phyloP scores from a whole-genome alignment of 2,329 filamentous ascomycete species.

The Neocatenulostroma microsporum region DNA sequence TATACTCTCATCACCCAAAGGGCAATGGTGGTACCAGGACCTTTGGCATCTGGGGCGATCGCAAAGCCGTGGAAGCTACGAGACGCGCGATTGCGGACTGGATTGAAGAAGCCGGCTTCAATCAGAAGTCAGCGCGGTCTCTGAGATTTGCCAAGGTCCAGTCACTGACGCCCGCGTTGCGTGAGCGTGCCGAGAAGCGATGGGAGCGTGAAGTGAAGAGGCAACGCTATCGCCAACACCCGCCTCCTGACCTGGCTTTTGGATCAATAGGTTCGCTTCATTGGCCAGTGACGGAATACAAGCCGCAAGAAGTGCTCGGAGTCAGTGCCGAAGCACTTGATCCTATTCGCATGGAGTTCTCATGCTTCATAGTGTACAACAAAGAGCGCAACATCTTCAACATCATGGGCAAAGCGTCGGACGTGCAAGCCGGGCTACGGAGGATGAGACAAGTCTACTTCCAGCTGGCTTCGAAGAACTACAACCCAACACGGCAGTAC shows the following conservation, averaged over 20 bases:
- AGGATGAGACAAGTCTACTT: slow-evolving; percentile 32
- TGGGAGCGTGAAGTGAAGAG: slow-evolving; percentile 19
- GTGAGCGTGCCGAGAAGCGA: slow-evolving; percentile 15
- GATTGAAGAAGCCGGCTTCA: slow-evolving; percentile 10
- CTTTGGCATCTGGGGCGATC: slow-evolving; percentile 24
- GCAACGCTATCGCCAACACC: slow-evolving; percentile 20
- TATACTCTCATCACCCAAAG: slow-evolving; percentile 10
- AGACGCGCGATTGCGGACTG: slow-evolving; percentile 15
- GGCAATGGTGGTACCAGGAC: slow-evolving; percentile 4
- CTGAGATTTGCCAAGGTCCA: slow-evolving; percentile 16
- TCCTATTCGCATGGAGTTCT: slow-evolving; percentile 33
- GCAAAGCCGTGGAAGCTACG: slow-evolving; percentile 11
- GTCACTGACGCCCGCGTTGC: slow-evolving; percentile 17
- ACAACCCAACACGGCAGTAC: slow-evolving; percentile 19
- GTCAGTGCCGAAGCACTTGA: slow-evolving; percentile 39
- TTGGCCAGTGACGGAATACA: slow-evolving; percentile 40
- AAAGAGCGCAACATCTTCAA: slow-evolving; percentile 22
- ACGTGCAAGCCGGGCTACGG: slow-evolving; percentile 26
- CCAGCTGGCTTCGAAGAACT: slow-evolving; percentile 29
- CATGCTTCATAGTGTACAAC: slow-evolving; percentile 36
- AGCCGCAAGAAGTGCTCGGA: slow-evolving; percentile 35
- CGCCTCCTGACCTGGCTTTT: slow-evolving; percentile 17
- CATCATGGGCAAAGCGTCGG: slow-evolving; percentile 22
- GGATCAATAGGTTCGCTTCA: slow-evolving; percentile 32
- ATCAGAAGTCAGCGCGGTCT: neutral